These are phyloP conservation scores for Raffaelea deltoideospora DNA, from an alignment of 2,329 filamentous ascomycete genomes.

Conservation along the genomic window DNA sequence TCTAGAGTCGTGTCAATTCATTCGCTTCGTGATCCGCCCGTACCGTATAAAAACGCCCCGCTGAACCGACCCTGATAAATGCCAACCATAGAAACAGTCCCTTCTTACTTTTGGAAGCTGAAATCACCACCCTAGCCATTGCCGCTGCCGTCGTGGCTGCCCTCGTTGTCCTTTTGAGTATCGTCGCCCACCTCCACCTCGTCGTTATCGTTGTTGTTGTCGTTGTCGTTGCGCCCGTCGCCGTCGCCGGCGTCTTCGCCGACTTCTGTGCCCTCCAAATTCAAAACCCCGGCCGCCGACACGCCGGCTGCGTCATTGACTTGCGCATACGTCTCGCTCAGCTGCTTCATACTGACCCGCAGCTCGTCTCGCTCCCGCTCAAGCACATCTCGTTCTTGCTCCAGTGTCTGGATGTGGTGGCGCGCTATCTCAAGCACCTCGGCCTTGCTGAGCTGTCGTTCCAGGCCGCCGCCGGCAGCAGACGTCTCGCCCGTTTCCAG, in stretches of 20 bases:
- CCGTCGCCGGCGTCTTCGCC: neutral
- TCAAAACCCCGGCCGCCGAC: neutral
- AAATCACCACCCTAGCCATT: too few relatives aligned
- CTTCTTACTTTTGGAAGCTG: too few relatives aligned
- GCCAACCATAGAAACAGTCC: too few relatives aligned
- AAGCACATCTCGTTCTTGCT: conserved; percentile 15
- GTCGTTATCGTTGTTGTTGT: neutral
- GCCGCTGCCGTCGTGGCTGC: too few relatives aligned
- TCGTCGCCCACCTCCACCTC: neutral
- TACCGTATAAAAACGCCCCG: too few relatives aligned
- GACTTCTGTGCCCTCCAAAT: neutral
- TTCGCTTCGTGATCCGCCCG: too few relatives aligned
- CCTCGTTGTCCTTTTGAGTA: too few relatives aligned
- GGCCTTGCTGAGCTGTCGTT: conserved; percentile 19
- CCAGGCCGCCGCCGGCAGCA: conserved; percentile 8
- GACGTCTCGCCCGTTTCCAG: conserved; percentile 1
- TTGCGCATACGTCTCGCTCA: conserved; percentile 5
- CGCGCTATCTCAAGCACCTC: conserved; percentile 21
- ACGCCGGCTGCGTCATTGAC: neutral
- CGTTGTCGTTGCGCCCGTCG: neutral
- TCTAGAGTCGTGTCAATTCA: too few relatives aligned
- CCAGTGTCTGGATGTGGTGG: conserved; percentile 17
- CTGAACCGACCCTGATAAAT: too few relatives aligned
- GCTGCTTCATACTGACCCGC: conserved; percentile 3
- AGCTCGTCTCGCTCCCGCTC: conserved; percentile 16